A percentile compares a stretch with the other conserved stretches of the same genome.
Evolutionary conservation across 257 asterid genomes (phyloP).

Genomic region (Gynochthodes officinalis): DNA sequence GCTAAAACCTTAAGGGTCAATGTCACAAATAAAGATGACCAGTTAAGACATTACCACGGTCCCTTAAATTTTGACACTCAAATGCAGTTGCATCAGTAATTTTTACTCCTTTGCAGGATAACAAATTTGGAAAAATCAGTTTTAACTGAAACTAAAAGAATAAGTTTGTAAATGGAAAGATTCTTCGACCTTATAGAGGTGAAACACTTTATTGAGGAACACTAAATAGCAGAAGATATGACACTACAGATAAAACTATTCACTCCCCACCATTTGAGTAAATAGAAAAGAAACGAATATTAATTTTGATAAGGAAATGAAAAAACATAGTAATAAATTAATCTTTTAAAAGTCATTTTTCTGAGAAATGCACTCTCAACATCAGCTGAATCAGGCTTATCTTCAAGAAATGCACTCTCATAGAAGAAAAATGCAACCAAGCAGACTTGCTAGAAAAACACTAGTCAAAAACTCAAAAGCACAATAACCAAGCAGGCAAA

Average conservation of each 20-base stretch:
- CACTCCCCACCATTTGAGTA: background rate
- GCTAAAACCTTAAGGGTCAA: background rate
- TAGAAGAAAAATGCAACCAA: background rate
- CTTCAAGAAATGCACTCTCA: background rate
- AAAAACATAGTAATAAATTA: too few relatives aligned
- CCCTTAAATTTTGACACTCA: background rate
- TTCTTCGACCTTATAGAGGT: background rate
- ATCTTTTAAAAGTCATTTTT: too few relatives aligned
- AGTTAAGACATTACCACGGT: background rate
- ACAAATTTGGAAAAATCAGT: background rate
- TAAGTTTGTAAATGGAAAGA: background rate
- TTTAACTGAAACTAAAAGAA: background rate
- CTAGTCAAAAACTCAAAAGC: background rate
- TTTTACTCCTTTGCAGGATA: background rate
- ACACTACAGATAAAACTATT: background rate
- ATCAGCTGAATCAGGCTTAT: background rate
- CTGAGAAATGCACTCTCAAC: background rate
- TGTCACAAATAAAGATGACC: background rate
- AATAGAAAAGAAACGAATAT: background rate
- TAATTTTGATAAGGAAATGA: background rate
- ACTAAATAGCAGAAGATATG: background rate
- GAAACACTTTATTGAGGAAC: background rate
- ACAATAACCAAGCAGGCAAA: background rate
- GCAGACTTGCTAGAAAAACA: background rate
- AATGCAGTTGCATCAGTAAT: background rate